These are phyloP conservation scores for Colletotrichum shisoi DNA, from an alignment of 2,329 filamentous ascomycete species.

Conservation along the genomic window DNA sequence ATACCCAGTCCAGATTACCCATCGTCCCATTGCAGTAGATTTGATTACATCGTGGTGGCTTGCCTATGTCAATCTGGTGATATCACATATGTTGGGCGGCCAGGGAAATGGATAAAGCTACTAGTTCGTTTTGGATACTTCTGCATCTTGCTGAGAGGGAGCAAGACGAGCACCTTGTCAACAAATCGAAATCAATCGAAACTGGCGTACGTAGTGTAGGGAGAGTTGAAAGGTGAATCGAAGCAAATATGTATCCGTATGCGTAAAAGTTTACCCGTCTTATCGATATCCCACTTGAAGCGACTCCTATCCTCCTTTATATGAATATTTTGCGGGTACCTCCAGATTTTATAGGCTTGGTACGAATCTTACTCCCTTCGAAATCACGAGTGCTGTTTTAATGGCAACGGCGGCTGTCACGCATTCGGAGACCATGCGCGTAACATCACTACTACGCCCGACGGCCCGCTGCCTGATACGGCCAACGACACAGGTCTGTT, in stretches of 20 bases:
- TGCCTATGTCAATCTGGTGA: not conserved
- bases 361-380: not conserved
- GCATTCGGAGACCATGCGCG: slow-evolving; percentile 26
- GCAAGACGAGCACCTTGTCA: not conserved
- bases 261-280: not conserved
- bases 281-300: too few species aligned
- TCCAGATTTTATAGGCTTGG: slow-evolving; percentile 21
- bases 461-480: slow-evolving; percentile 13
- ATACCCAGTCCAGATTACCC: too few species aligned
- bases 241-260: not conserved
- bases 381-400: not conserved
- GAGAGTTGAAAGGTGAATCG: too few species aligned
- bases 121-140: not conserved
- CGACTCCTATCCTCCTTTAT: not conserved
- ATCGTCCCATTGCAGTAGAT: not conserved
- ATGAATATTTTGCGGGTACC: slow-evolving; percentile 13
- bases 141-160: too few species aligned
- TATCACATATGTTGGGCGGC: not conserved
- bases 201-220: too few species aligned
- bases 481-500: slow-evolving; percentile 15
- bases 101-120: too few species aligned
- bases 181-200: too few species aligned
- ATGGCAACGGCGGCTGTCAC: not conserved
- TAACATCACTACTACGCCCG: slow-evolving; percentile 25
- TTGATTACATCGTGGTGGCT: too few species aligned